Evolutionary conservation across 345 rosid species (phyloP).

Genomic region (Brassica cretica): DNA sequence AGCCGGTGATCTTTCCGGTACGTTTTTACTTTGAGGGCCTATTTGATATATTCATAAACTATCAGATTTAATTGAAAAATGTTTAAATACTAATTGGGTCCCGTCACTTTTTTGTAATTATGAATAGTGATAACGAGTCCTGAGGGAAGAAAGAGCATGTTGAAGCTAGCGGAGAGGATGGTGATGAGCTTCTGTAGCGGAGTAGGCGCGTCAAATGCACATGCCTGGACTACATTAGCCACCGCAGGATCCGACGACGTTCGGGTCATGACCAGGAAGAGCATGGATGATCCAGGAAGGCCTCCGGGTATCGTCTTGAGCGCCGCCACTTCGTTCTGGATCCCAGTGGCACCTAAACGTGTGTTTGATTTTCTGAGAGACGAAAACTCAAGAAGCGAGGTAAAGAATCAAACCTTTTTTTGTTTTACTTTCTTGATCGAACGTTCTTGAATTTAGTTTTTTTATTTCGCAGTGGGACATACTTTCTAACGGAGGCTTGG

Average conservation of each 20-base stretch:
- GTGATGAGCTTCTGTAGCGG: slow-evolving; percentile 87
- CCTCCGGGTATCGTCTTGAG: slow-evolving; percentile 95
- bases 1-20: slow-evolving; percentile 70
- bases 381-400: slow-evolving; percentile 89
- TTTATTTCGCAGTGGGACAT: slow-evolving; percentile 77
- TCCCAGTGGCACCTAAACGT: slow-evolving; percentile 70
- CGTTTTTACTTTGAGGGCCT: not conserved
- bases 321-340: slow-evolving; percentile 95
- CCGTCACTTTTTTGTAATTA: not conserved
- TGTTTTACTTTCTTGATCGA: not conserved
- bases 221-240: slow-evolving; percentile 89
- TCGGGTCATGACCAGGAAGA: slow-evolving; percentile 94
- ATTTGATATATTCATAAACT: not conserved
- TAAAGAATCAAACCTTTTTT: slow-evolving; percentile 23
- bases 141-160: slow-evolving; percentile 92
- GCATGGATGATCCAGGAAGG: slow-evolving; percentile 95
- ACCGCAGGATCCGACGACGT: slow-evolving; percentile 80
- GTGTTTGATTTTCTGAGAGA: slow-evolving; percentile 82
- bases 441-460: not conserved
- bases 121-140: slow-evolving; percentile 65
- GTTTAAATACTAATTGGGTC: not conserved
- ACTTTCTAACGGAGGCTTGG: slow-evolving; percentile 91
- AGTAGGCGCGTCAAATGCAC: slow-evolving; percentile 89
- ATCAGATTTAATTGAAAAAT: not conserved
- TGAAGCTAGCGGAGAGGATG: slow-evolving; percentile 95